Conservation (phyloP, 495 filamentous ascomycete species). For the Hyaloscypha hepaticicola region DNA sequence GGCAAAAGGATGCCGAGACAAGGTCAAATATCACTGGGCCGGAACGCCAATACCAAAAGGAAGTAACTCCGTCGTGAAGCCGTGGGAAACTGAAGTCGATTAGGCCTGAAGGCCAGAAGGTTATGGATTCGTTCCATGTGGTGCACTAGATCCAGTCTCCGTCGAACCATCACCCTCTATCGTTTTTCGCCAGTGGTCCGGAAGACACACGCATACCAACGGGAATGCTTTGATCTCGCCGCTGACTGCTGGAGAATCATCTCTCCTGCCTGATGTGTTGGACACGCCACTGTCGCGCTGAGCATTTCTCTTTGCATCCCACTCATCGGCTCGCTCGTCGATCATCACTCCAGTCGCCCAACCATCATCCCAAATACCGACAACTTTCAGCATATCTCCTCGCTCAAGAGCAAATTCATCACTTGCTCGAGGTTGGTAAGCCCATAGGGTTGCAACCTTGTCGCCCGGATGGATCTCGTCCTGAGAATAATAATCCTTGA, state of each 20-base stretch:
- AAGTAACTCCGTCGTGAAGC: conserved; percentile 32
- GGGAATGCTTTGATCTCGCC: conserved; percentile 98
- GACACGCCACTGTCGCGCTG: conserved; percentile 95
- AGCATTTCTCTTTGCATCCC: conserved; percentile 69
- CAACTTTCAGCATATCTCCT: conserved; percentile 97
- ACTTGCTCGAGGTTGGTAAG: conserved; percentile 87
- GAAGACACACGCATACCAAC: conserved; percentile 94
- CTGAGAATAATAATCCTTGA: conserved; percentile 98
- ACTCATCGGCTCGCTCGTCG: conserved; percentile 82
- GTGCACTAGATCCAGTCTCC: conserved; percentile 50
- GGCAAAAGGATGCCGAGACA: neutral
- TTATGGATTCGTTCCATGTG: conserved; percentile 18
- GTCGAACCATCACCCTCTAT: conserved; percentile 81
- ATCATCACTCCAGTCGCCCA: conserved; percentile 94
- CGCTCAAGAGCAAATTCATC: conserved; percentile 95
- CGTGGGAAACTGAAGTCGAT: conserved; percentile 10
- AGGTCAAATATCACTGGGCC: conserved; percentile 3
- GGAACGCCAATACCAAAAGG: conserved; percentile 27
- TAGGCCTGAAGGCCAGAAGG: conserved; percentile 3
- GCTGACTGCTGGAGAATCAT: conserved; percentile 62
- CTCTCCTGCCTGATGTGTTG: conserved; percentile 66
- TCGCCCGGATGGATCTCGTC: conserved; percentile 94
- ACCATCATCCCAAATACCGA: conserved; percentile 99
- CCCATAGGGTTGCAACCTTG: conserved; percentile 90
- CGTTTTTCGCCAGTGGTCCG: conserved; percentile 96